Evolutionary conservation across 352 stramenopile species (phyloP).

Genomic region (Saprolegnia parasitica): DNA sequence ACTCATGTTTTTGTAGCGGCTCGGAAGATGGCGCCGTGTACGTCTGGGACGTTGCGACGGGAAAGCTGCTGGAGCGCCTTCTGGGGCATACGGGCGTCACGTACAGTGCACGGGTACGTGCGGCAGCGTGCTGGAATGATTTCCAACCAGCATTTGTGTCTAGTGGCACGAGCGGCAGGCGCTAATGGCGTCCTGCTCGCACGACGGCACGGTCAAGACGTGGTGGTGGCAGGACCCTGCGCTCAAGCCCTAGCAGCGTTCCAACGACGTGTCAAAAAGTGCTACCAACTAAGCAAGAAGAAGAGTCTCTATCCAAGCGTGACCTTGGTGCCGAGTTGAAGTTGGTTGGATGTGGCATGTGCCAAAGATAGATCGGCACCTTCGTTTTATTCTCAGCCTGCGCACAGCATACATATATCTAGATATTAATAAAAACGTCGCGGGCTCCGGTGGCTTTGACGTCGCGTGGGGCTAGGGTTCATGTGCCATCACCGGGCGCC

Average conservation of each 20-base stretch:
- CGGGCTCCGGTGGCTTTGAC: too few relatives aligned
- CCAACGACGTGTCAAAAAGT: too few relatives aligned
- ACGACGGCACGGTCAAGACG: slow-evolving; percentile 86
- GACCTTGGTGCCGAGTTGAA: too few relatives aligned
- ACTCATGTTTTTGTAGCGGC: slow-evolving; percentile 32
- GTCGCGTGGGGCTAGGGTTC: not conserved
- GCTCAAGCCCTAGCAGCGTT: not conserved
- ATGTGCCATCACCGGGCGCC: not conserved
- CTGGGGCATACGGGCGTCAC: slow-evolving; percentile 69
- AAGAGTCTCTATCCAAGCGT: too few relatives aligned
- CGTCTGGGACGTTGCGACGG: slow-evolving; percentile 83
- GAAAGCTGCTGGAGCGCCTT: slow-evolving; percentile 78
- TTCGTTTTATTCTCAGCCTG: too few relatives aligned
- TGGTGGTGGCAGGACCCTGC: slow-evolving; percentile 81
- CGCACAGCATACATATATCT: too few relatives aligned
- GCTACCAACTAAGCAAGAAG: too few relatives aligned
- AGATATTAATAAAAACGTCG: too few relatives aligned
- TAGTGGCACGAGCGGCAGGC: slow-evolving; percentile 83
- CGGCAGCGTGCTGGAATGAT: not conserved
- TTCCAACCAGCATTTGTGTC: not conserved
- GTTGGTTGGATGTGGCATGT: too few relatives aligned
- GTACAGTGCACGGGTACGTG: slow-evolving; percentile 55
- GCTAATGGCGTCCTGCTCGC: slow-evolving; percentile 75
- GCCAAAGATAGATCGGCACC: too few relatives aligned
- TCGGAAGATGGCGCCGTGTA: slow-evolving; percentile 84